Base-by-base conservation (phyloP, 2,329 filamentous ascomycete genomes). In the Chaetomiaceae sp. region DNA sequence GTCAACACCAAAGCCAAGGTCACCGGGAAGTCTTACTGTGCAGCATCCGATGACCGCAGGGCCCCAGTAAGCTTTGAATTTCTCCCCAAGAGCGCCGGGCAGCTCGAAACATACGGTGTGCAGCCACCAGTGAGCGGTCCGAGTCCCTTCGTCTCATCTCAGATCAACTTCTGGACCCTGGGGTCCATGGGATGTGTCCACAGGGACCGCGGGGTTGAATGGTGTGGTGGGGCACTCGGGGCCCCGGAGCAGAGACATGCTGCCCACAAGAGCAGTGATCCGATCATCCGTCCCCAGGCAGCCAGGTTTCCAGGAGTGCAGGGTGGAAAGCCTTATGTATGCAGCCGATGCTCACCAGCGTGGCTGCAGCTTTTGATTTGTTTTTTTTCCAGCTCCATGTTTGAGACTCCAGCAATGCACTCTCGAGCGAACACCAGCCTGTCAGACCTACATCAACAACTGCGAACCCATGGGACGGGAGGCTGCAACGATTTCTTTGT, bases 251-350 rank as follows among this genome's bases (percentile, higher is more conserved):
- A 8, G 6, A 8, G 15, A 22, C 15, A 29, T 38, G 22, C 45
- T 27, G n/a, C 15, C 20, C 29, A 12, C 38, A 43, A 23, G 45
- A 25, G 4, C 27, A 47, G 17, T 11, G 44, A 47, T 42, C 51
- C 45, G 45, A 44, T 49, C 33, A 49, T 45, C 45, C 38, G 50
- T 27, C 20, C 43, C 22, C 45, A 29, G 25, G 42, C 38, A 20
- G 15, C 37, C 23, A 31, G 22, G 15, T 25, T 17, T 17, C n/a
- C 23, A 12, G 14, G 3, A 37, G 39, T 3, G n/a, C 1, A 37
- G 48, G 3, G 31, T 42, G 31, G 48, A 22, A 44, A n/a, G n/a
- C n/a, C n/a, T n/a, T 51, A 55, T 51, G 43, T 51, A 55, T 42
- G 42, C 44, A 50, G 39, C 20, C n/a, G 31, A 15, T n/a, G 9